Conservation (phyloP, 768 basidiomycete genomes). For the Tulasnella sp. region DNA sequence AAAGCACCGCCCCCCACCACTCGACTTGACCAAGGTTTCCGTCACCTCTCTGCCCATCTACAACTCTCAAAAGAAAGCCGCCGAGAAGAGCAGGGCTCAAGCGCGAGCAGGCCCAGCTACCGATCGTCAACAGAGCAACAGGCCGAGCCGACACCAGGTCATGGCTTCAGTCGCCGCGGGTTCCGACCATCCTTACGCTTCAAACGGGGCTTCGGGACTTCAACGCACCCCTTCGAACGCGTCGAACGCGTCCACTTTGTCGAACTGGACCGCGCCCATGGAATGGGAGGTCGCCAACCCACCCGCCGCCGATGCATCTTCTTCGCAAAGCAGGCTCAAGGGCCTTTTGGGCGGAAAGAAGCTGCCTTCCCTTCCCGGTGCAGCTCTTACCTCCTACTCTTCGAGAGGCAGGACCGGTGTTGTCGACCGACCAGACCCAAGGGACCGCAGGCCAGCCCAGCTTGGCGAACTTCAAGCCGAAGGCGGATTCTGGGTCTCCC, state of each 20-base stretch:
- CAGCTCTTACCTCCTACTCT: neutral
- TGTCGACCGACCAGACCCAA: slow-evolving; percentile 18
- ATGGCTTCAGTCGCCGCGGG: slow-evolving; percentile 13
- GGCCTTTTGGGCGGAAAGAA: neutral
- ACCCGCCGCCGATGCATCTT: neutral
- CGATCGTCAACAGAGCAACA: neutral
- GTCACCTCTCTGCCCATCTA: neutral
- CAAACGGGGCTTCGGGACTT: neutral
- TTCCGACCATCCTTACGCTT: neutral
- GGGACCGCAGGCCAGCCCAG: slow-evolving; percentile 5
- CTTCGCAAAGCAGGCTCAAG: neutral
- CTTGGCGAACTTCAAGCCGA: slow-evolving; percentile 7
- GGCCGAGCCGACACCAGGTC: slow-evolving; percentile 20
- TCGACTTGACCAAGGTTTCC: slow-evolving; percentile 17
- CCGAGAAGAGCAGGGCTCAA: neutral
- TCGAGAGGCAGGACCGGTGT: neutral
- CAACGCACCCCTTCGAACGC: neutral
- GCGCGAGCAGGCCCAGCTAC: neutral
- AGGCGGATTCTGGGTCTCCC: slow-evolving; percentile 24
- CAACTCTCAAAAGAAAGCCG: neutral
- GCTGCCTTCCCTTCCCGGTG: neutral
- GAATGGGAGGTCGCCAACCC: slow-evolving; percentile 14
- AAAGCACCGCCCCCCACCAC: slow-evolving; percentile 22
- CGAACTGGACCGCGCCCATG: slow-evolving; percentile 1
- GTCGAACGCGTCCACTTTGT: neutral